Evolutionary conservation across 306 rosid genomes (phyloP).

Genomic region (Inga laurina): DNA sequence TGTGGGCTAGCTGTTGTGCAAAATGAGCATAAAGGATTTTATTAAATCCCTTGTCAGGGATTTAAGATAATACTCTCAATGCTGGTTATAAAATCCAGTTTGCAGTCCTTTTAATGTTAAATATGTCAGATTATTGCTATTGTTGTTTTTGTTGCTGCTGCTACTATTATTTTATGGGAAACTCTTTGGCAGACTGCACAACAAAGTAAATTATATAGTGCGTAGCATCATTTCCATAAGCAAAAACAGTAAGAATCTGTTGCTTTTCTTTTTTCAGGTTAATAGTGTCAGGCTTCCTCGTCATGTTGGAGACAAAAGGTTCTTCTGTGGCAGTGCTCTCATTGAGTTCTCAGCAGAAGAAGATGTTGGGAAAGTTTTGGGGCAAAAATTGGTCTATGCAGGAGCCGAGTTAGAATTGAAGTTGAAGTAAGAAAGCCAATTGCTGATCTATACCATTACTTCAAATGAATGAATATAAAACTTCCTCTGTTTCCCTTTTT

Average conservation of each 20-base stretch:
- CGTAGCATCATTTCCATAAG: neutral
- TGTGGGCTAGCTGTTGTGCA: neutral
- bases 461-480: neutral
- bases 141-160: neutral
- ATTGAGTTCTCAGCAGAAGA: slow-evolving; percentile 78
- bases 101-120: neutral
- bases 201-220: neutral
- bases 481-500: neutral
- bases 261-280: slow-evolving; percentile 52
- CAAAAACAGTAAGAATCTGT: neutral
- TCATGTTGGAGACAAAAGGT: slow-evolving; percentile 77
- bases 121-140: neutral
- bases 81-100: neutral
- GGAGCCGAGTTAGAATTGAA: slow-evolving; percentile 69
- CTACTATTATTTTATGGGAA: neutral
- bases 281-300: slow-evolving; percentile 89
- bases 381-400: slow-evolving; percentile 52
- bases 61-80: neutral
- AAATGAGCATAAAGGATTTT: neutral
- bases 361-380: slow-evolving; percentile 55
- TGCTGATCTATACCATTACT: neutral
- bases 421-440: slow-evolving; percentile 62
- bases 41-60: neutral
- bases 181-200: slow-evolving; percentile 8
- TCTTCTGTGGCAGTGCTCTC: slow-evolving; percentile 81